Evolutionary conservation across 192 early-diverging fungal genomes (phyloP).

Genomic region (Entomortierella beljakovae): DNA sequence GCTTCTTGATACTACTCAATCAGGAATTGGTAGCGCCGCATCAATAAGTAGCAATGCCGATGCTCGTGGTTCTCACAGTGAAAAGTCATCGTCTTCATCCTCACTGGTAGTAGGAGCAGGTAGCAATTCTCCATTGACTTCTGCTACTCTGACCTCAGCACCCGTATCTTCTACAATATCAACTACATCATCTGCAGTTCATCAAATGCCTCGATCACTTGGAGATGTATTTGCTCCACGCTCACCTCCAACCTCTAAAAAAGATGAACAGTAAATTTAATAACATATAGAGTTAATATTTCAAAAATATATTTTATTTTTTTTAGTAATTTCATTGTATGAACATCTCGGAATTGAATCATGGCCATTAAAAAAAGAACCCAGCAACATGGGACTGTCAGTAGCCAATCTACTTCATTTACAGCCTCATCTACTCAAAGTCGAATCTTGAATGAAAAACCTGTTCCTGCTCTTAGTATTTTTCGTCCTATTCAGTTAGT

Average conservation of each 20-base stretch:
- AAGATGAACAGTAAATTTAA: neutral
- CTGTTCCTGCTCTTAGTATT: conserved; percentile 4
- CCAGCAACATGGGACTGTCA: neutral
- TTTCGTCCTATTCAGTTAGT: conserved; percentile 30
- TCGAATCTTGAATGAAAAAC: neutral
- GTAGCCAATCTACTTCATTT: neutral
- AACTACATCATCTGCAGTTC: conserved; percentile 17
- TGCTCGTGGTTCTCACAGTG: neutral
- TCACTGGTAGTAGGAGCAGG: neutral
- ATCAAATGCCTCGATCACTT: conserved; percentile 41
- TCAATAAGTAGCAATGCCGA: conserved; percentile 3
- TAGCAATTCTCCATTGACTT: neutral
- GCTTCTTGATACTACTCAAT: neutral
- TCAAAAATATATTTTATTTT: neutral
- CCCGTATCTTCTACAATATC: neutral
- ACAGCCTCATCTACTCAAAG: conserved; percentile 1
- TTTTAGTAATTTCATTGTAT: neutral
- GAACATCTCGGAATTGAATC: neutral
- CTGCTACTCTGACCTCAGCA: neutral
- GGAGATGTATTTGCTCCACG: conserved; percentile 52
- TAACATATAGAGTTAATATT: too few relatives aligned
- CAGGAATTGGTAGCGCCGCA: neutral
- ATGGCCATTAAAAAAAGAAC: conserved; percentile 15
- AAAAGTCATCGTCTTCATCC: neutral
- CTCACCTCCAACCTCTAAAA: conserved; percentile 1